A percentile compares a stretch with the other conserved stretches of the same genome.
Evolutionary conservation across 2,329 filamentous ascomycete genomes (phyloP).

Genomic region (Fusarium sp.): DNA sequence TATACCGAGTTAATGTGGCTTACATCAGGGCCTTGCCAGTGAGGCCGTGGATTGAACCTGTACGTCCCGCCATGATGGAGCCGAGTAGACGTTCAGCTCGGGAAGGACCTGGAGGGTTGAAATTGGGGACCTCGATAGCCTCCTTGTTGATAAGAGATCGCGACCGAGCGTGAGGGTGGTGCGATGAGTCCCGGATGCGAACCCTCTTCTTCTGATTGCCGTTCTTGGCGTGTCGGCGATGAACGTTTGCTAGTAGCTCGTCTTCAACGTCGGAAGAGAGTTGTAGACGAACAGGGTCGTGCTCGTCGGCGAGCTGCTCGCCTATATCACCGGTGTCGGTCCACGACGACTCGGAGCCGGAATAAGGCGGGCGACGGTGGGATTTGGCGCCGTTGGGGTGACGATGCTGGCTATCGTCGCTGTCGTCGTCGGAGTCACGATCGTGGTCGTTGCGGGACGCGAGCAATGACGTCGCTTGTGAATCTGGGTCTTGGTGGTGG

Average conservation of each 20-base stretch:
- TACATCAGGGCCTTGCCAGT: constrained; percentile 96
- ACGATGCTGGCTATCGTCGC: constrained; percentile 56
- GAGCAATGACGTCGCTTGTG: constrained; percentile 55
- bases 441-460: constrained; percentile 56
- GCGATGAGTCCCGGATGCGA: constrained; percentile 70
- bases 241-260: constrained; percentile 66
- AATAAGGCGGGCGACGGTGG: constrained; percentile 56
- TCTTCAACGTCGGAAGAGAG: constrained; percentile 76
- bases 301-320: constrained; percentile 86
- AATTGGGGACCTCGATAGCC: constrained; percentile 84
- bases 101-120: constrained; percentile 72
- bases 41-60: constrained; percentile 85
- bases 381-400: constrained; percentile 21
- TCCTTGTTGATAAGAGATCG: constrained; percentile 71
- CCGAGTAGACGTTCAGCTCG: constrained; percentile 79
- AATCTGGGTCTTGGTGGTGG: constrained; percentile 57
- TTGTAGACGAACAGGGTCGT: constrained; percentile 81
- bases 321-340: constrained; percentile 95
- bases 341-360: constrained; percentile 81
- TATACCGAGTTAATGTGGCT: constrained; percentile 41
- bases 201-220: constrained; percentile 69
- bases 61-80: constrained; percentile 86
- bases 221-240: constrained; percentile 60
- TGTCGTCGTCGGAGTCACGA: constrained; percentile 60
- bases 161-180: constrained; percentile 54